Evolutionary conservation across 2,329 filamentous ascomycete species (phyloP), one percentile per base, ranked within the genome.

Genomic region (Ceratocystis harringtonii): DNA sequence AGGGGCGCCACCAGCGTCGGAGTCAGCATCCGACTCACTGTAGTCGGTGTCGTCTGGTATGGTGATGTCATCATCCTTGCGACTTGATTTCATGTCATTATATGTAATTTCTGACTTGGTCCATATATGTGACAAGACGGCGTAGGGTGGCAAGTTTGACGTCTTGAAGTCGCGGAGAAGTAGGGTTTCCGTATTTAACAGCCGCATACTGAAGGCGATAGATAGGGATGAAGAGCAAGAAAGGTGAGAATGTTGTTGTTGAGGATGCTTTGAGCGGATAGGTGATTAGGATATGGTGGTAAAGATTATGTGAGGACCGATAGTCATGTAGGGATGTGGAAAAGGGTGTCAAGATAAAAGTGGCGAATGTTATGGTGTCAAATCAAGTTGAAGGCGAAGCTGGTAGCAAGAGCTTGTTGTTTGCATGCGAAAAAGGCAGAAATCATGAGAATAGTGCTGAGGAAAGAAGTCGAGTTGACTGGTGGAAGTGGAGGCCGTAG

Each of bases 91-190:
- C 63, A 67, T 65, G n/a, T 65, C 66, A 44, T 45, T 44, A 50
- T 63, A 65, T 17, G 48, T 63, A 41, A 67, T 67, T 32, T 67
- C 65, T 8, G 61, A 57, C 41, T 19, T 32, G 12, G 48, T 66
- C 61, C 64, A 65, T 4, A 45, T 55, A 41, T 68, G 66, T 17
- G 66, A 68, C 15, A 68, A 22, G 3, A 62, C 62, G 61, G 61
- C 66, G 48, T 68, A 68, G 10, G 61, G 66, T 1, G 66, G 66
- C 30, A 63, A 30, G 2, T 43, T 50, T 32, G 45, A 45, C 6
- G 60, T 57, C 5, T 62, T 55, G 57, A 68, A 68, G n/a, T 66
- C 64, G 12, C 64, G 66, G 10, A 64, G 61, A 44, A 64, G 48
- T 32, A 68, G 44, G n/a, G 60, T 63, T 28, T 64, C 64, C 2